Evolutionary conservation across 2,329 filamentous ascomycete species (phyloP), one percentile per base, ranked within the genome.

Genomic region (Chaetomiaceae sp.): DNA sequence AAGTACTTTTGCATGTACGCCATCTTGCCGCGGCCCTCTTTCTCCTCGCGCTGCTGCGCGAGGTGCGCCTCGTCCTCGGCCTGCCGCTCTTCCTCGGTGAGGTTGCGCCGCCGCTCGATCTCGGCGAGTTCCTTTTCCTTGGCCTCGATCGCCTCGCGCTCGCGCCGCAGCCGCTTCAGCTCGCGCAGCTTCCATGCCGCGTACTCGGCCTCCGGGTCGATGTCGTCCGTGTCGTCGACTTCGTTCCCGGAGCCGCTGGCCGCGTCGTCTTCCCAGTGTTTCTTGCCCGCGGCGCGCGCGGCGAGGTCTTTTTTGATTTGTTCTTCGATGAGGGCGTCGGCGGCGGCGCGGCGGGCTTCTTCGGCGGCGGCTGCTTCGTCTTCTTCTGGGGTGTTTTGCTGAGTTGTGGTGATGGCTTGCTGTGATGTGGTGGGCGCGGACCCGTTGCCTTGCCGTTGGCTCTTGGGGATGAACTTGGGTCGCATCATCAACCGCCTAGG

Each of bases 171-270:
- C 8, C 94, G 86, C 69, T 86, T 86, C 37, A 99, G 78, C 72
- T 99, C 94, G 44, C 94, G 85, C 45, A 99, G 78, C 67, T 92
- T 94, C 92, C 94, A 99, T 0, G 91, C 90, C 6, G 90, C 90
- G 58, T 86, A 82, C 69, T 99, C 94, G 7, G 89, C 90, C 58
- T 87, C 90, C 0, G 89, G 88, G 67, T 97, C 90, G 3, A 91
- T 64, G 32, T 84, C 89, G 67, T 99, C 94, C 2, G 86, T 89
- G 64, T 96, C 94, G 69, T 97, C 90, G 18, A 97, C 85, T 43
- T 89, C 87, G 30, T 84, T 83, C 53, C 82, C 82, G 23, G 82
- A 82, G 20, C 80, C 79, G 5, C 84, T 81, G n/a, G 84, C n/a
- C n/a, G n/a, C 80, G 60, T 89, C 85, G 63, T 96, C 21, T 30